These are phyloP conservation scores for Basidiobolus heterosporus DNA, from an alignment of 371 early-diverging fungal genomes.

Conservation along the genomic window DNA sequence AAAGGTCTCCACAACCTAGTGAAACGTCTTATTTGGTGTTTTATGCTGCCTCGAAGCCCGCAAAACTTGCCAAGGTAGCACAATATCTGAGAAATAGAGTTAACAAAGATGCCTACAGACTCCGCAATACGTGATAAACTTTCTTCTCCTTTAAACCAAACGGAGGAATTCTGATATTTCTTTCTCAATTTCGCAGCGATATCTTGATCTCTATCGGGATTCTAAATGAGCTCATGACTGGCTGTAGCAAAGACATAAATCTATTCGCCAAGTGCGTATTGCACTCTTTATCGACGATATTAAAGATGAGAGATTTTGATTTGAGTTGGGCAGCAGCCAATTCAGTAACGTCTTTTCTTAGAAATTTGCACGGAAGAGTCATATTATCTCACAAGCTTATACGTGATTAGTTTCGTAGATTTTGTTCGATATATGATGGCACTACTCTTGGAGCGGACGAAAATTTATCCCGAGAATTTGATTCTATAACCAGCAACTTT, in stretches of 20 bases:
- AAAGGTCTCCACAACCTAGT: constrained; percentile 2
- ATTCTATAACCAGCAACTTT: too few relatives aligned
- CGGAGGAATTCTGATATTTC: too few relatives aligned
- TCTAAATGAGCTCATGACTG: constrained; percentile 1
- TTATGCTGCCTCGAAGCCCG: constrained; percentile 4
- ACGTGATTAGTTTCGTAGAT: background rate
- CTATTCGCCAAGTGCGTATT: constrained; percentile 3
- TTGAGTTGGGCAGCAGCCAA: too few relatives aligned
- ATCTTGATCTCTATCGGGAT: constrained; percentile 1
- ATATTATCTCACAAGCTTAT: background rate
- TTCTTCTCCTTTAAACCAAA: too few relatives aligned
- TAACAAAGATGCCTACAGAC: background rate
- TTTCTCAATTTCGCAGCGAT: background rate
- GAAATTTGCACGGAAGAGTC: too few relatives aligned
- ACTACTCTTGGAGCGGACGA: constrained; percentile 1
- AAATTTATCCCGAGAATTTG: background rate
- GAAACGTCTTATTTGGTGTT: constrained; percentile 3
- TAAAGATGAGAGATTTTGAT: background rate
- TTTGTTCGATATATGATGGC: constrained; percentile 1
- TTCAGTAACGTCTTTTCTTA: background rate
- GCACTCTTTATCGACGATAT: background rate
- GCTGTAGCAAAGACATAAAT: constrained; percentile 1
- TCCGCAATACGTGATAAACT: background rate
- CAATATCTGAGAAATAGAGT: background rate
- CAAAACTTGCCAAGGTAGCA: constrained; percentile 4